Percentiles rank a stretch among this genome's conserved stretches.
phyloP scores from a whole-genome alignment of 2,329 filamentous ascomycete genomes.

The Pseudocercospora eumusae region DNA sequence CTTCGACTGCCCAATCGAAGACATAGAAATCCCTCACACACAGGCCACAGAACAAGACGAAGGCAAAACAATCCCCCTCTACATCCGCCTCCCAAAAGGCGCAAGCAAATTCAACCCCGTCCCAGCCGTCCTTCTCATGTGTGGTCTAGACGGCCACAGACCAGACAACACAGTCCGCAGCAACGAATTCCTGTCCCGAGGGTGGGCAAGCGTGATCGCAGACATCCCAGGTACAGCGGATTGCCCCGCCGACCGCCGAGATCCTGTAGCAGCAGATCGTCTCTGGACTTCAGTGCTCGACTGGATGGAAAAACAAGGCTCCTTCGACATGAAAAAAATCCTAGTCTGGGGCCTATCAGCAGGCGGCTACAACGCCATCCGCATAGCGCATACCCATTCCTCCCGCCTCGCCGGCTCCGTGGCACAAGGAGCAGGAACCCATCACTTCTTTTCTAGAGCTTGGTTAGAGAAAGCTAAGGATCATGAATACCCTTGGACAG shows the following conservation, averaged over 20 bases:
- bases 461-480: conserved; percentile 65
- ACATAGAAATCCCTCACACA: conserved; percentile 45
- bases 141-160: conserved; percentile 63
- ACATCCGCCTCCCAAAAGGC: conserved; percentile 41
- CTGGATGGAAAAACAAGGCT: conserved; percentile 56
- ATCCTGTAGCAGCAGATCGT: conserved; percentile 61
- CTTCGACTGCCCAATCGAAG: conserved; percentile 43
- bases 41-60: conserved; percentile 40
- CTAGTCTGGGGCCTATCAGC: conserved; percentile 66
- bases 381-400: conserved; percentile 67
- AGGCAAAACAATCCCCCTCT: conserved; percentile 44
- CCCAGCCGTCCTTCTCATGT: conserved; percentile 60
- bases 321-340: conserved; percentile 60
- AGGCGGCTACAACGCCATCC: conserved; percentile 66
- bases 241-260: conserved; percentile 63
- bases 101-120: conserved; percentile 38
- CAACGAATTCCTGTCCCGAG: conserved; percentile 63
- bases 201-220: conserved; percentile 63
- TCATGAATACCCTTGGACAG: conserved; percentile 58
- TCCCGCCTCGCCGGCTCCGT: conserved; percentile 56
- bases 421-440: conserved; percentile 64
- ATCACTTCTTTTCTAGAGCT: conserved; percentile 61
- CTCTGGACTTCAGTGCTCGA: conserved; percentile 63
- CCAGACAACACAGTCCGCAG: conserved; percentile 63
- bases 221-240: conserved; percentile 63